These are phyloP conservation scores for Beverwykella pulmonaria DNA, from an alignment of 495 filamentous ascomycete species.

Conservation along the genomic window DNA sequence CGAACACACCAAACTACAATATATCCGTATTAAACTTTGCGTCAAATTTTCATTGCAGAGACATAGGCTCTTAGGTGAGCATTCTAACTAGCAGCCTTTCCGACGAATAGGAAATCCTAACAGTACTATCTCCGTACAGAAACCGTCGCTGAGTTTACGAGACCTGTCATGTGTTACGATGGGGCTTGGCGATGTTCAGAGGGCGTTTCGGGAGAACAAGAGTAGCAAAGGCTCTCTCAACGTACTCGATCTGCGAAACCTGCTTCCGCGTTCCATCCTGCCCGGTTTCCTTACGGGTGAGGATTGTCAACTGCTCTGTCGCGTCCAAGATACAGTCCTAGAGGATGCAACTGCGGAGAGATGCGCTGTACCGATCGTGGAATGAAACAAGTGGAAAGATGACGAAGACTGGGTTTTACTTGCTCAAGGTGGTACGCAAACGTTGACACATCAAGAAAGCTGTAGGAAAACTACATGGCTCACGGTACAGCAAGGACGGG, in stretches of 20 bases:
- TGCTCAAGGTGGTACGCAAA: conserved; percentile 11
- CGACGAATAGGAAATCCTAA: conserved; percentile 5
- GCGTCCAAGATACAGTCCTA: background rate
- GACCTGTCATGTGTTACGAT: background rate
- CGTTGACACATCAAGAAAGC: conserved; percentile 17
- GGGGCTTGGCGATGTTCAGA: background rate
- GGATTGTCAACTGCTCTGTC: conserved; percentile 7
- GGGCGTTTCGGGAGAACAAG: background rate
- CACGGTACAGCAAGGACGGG: conserved; percentile 13
- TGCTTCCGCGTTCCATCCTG: conserved; percentile 2
- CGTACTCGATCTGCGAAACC: conserved; percentile 12
- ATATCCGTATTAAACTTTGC: too few relatives aligned
- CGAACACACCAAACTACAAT: too few relatives aligned
- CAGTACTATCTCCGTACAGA: conserved; percentile 7
- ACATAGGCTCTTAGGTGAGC: too few relatives aligned
- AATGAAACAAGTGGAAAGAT: conserved; percentile 15
- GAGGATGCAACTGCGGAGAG: background rate
- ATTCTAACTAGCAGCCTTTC: conserved; percentile 10
- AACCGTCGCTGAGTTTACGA: background rate
- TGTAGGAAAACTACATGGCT: conserved; percentile 10
- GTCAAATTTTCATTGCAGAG: too few relatives aligned
- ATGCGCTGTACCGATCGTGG: background rate
- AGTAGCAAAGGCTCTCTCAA: background rate
- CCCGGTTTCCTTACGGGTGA: conserved; percentile 9
- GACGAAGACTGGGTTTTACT: conserved; percentile 16